Conservation (phyloP, 116 monocot genomes). For the Iris pallida region DNA sequence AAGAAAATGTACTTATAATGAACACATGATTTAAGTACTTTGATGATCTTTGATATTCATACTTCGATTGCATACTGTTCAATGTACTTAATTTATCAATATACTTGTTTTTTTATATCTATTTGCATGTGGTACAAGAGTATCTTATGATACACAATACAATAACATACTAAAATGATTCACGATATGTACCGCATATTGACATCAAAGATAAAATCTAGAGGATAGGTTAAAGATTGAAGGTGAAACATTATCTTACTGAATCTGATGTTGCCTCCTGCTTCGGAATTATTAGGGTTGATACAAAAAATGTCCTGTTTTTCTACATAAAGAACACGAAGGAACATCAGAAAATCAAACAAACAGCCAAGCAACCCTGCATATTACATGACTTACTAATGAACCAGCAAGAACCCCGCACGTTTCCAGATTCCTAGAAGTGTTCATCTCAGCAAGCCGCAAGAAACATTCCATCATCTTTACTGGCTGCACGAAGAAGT, state of each 20-base stretch:
- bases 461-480: constrained; percentile 85
- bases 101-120: too few species aligned
- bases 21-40: too few species aligned
- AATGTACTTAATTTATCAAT: too few species aligned
- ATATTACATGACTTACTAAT: constrained; percentile 51
- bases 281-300: constrained; percentile 90
- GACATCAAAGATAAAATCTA: neutral
- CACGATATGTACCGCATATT: neutral
- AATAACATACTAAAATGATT: too few species aligned
- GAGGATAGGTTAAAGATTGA: neutral
- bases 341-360: constrained; percentile 3
- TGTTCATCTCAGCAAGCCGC: constrained; percentile 86
- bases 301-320: constrained; percentile 80
- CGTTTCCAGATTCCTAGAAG: constrained; percentile 89
- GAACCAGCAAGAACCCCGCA: constrained; percentile 99
- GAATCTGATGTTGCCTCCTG: constrained; percentile 98
- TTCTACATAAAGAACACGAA: constrained; percentile 52
- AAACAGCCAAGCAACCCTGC: neutral
- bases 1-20: too few species aligned
- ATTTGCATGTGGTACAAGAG: too few species aligned
- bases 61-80: too few species aligned
- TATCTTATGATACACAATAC: too few species aligned
- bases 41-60: too few species aligned
- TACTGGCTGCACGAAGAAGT: constrained; percentile 55
- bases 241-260: constrained; percentile 40